Evolutionary conservation across 140 eudicot species (phyloP).

Genomic region (Senecio squalidus): DNA sequence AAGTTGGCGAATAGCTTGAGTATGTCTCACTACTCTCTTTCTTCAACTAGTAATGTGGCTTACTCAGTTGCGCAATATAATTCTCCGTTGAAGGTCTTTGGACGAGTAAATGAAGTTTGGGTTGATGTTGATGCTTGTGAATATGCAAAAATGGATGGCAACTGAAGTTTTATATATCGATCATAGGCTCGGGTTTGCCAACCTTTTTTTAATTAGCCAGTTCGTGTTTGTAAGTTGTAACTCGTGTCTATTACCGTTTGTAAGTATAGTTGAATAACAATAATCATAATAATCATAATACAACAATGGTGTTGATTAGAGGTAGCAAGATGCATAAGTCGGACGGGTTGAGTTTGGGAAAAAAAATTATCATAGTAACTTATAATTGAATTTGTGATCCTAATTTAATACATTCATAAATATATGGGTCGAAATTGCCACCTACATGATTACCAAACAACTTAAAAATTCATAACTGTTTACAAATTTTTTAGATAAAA

Average conservation of each 20-base stretch:
- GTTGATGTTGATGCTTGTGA: slow-evolving; percentile 63
- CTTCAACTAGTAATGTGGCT: slow-evolving; percentile 50
- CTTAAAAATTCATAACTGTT: background rate
- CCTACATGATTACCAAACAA: background rate
- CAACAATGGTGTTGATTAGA: too few relatives aligned
- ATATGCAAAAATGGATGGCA: slow-evolving; percentile 37
- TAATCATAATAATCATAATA: too few relatives aligned
- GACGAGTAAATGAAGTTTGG: slow-evolving; percentile 90
- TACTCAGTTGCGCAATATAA: slow-evolving; percentile 83
- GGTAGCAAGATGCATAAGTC: too few relatives aligned
- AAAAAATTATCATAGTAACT: too few relatives aligned
- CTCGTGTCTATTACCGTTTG: slow-evolving; percentile 8
- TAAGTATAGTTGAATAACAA: slow-evolving; percentile 22
- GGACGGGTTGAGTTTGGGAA: too few relatives aligned
- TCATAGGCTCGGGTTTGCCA: slow-evolving; percentile 4
- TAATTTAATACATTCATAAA: too few relatives aligned
- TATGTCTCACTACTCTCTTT: slow-evolving; percentile 55
- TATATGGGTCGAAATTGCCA: too few relatives aligned
- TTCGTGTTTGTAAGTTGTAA: slow-evolving; percentile 14
- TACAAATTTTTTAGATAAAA: slow-evolving; percentile 17
- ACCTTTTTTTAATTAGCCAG: slow-evolving; percentile 17
- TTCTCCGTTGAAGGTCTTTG: slow-evolving; percentile 63
- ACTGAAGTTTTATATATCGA: slow-evolving; percentile 40
- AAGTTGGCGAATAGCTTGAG: slow-evolving; percentile 69
- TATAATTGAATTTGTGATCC: too few relatives aligned